Evolutionary conservation across 805 yeast genomes (phyloP), one percentile per base, ranked within the genome.

Genomic region (Hanseniaspora singularis): DNA sequence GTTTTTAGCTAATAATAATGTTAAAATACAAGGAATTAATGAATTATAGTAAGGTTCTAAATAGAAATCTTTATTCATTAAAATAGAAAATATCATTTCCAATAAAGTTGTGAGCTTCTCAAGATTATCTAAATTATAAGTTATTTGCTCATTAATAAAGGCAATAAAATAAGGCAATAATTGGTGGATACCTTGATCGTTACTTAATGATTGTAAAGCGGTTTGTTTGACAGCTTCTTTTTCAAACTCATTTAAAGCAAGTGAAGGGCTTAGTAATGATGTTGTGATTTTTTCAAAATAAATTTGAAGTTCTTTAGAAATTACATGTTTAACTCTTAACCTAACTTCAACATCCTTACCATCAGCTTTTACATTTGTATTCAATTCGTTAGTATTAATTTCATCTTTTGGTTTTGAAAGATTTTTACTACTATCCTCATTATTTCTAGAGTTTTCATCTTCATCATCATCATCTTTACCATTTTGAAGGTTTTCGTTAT

Each of bases 131-230:
- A 89, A 70, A 57, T 86, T 89, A 58, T 85, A 81, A 0, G 97
- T 85, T 49, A 92, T 77, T 54, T 94, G 95, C 59, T 92, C 99
- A 6, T 96, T 94, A 30, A 87, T 85, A 58, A 92, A 88, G 59
- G 92, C 97, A 42, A 92, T 88, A 56, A 92, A 84, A 61, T 92
- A 92, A 2, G 99, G 99, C 4, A 94, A 92, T 41, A 92, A 66
- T 63, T 92, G 99, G 66, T 92, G 98, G 49, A 92, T 66, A 28
- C 99, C 99, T 2, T 96, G 95, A 60, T 92, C 99, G 26, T 83
- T 79, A 50, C 83, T 76, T 50, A 92, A 67, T 8, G 95, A 83
- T 24, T 80, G 78, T 46, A 92, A 68, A 1, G 96, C 96, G 0
- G 96, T 92, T 32, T 74, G 72, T 52, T 74, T 77, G 59, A 85